phyloP scores from a whole-genome alignment of 495 filamentous ascomycete genomes.

The Neohortaea acidophila region DNA sequence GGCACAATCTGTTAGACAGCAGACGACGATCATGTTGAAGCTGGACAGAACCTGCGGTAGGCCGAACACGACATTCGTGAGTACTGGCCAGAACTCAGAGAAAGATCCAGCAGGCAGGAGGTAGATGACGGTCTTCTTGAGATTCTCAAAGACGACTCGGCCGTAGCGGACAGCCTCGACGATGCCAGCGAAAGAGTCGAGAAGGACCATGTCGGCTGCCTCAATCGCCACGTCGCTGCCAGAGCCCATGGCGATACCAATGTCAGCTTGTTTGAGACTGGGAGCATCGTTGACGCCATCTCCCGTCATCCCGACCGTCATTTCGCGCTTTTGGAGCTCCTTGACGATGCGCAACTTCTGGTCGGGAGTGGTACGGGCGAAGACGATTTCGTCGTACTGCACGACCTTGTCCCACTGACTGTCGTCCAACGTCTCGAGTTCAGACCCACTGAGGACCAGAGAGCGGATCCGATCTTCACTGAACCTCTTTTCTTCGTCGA shows the following conservation, averaged over 20 bases:
- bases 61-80: conserved; percentile 52
- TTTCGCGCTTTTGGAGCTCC: conserved; percentile 42
- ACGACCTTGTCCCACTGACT: conserved; percentile 43
- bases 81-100: conserved; percentile 56
- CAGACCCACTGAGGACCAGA: conserved; percentile 41
- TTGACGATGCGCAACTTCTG: conserved; percentile 62
- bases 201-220: conserved; percentile 54
- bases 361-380: conserved; percentile 57
- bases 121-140: conserved; percentile 42
- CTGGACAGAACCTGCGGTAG: conserved; percentile 50
- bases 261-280: conserved; percentile 38
- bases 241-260: conserved; percentile 37
- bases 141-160: conserved; percentile 40
- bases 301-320: conserved; percentile 34
- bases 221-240: conserved; percentile 52
- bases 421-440: conserved; percentile 41
- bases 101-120: conserved; percentile 49
- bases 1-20: conserved; percentile 55
- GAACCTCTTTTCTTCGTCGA: neutral
- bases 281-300: conserved; percentile 48
- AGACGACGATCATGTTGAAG: conserved; percentile 44
- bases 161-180: conserved; percentile 51
- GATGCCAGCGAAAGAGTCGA: conserved; percentile 52
- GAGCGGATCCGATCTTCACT: conserved; percentile 6
- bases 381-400: conserved; percentile 47